These are phyloP conservation scores for Toxicodendron radicans DNA, from an alignment of 345 rosid species.

Conservation along the genomic window DNA sequence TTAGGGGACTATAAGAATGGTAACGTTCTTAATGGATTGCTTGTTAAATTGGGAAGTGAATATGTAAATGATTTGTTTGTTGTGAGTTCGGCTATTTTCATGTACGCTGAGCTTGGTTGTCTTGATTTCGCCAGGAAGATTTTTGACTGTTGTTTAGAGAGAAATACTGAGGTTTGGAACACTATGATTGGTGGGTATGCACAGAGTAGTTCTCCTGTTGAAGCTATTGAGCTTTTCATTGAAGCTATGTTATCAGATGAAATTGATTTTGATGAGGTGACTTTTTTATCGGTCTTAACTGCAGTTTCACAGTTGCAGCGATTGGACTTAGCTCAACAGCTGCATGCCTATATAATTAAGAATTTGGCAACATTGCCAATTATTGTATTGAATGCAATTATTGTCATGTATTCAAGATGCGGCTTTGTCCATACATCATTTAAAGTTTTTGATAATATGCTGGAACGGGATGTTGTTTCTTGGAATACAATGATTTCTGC, in stretches of 20 bases:
- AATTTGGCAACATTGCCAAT: constrained; percentile 43
- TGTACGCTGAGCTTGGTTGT: constrained; percentile 69
- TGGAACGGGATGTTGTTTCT: constrained; percentile 68
- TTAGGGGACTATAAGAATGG: constrained; percentile 48
- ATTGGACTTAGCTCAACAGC: constrained; percentile 51
- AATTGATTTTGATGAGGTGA: constrained; percentile 59
- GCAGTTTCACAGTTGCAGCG: constrained; percentile 75
- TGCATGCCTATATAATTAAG: constrained; percentile 72
- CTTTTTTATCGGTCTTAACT: constrained; percentile 57
- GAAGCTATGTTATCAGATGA: constrained; percentile 47
- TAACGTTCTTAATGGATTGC: constrained; percentile 58
- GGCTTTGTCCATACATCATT: constrained; percentile 60
- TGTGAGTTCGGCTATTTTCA: constrained; percentile 65
- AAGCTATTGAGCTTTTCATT: constrained; percentile 63
- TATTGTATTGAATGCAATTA: constrained; percentile 56
- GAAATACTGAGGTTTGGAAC: constrained; percentile 80
- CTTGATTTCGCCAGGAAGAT: constrained; percentile 61
- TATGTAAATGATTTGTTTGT: constrained; percentile 67
- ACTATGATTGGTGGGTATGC: constrained; percentile 75
- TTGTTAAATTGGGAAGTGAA: constrained; percentile 60
- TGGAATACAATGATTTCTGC: constrained; percentile 92
- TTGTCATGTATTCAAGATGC: constrained; percentile 85
- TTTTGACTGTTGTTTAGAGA: constrained; percentile 56
- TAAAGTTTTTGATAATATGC: constrained; percentile 63
- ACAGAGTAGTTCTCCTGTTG: constrained; percentile 45